phyloP scores from a whole-genome alignment of 116 monocot genomes.

The Thalassia testudinum region DNA sequence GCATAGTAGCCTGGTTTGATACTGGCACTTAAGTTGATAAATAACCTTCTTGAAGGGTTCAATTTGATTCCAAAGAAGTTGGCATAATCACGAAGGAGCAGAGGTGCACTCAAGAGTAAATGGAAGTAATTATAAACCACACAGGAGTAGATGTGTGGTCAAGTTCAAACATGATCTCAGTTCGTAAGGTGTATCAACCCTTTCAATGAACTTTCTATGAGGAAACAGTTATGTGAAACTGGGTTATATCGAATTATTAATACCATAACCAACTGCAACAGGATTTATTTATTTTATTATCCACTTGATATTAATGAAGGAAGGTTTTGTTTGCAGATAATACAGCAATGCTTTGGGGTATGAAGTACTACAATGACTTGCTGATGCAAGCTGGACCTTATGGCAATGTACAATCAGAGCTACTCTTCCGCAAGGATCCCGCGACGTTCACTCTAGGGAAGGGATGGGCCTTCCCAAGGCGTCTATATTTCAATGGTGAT shows the following conservation, averaged over 20 bases:
- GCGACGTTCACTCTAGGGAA: conserved; percentile 47
- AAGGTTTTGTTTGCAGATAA: conserved; percentile 26
- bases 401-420: conserved; percentile 80
- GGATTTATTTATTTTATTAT: background rate
- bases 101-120: too few relatives aligned
- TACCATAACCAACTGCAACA: background rate
- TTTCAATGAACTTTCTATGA: too few relatives aligned
- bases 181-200: too few relatives aligned
- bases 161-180: too few relatives aligned
- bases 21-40: too few relatives aligned
- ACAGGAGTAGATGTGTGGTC: too few relatives aligned
- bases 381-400: conserved; percentile 57
- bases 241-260: background rate
- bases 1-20: too few relatives aligned
- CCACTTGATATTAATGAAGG: background rate
- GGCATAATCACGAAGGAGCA: too few relatives aligned
- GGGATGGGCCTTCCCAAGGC: conserved; percentile 81
- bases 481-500: conserved; percentile 76
- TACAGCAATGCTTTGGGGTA: conserved; percentile 53
- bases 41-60: too few relatives aligned
- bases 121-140: too few relatives aligned
- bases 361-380: conserved; percentile 71
- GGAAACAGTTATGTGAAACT: too few relatives aligned
- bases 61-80: too few relatives aligned
- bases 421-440: conserved; percentile 44